Evolutionary conservation across 768 basidiomycete genomes (phyloP).

Genomic region (Cubamyces sp.): DNA sequence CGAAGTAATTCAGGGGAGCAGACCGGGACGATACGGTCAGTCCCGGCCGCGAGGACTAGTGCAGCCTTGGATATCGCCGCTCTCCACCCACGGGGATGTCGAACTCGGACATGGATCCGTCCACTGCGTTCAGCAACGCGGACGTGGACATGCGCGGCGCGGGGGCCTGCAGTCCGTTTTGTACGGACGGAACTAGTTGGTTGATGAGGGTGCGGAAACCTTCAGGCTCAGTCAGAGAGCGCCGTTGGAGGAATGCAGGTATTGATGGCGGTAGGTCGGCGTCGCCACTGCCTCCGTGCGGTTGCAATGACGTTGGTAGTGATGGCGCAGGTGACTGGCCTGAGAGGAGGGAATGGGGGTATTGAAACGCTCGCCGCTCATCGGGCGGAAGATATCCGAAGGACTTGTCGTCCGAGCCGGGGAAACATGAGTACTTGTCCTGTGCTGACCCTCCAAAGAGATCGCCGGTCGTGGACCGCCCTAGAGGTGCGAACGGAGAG

Average conservation of each 20-base stretch:
- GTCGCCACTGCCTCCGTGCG: not conserved
- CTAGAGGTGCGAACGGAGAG: constrained; percentile 14
- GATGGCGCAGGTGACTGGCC: constrained; percentile 16
- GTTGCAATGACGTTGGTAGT: constrained; percentile 9
- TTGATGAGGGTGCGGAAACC: constrained; percentile 51
- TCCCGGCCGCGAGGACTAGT: constrained; percentile 8
- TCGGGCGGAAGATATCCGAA: constrained; percentile 20
- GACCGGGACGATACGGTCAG: not conserved
- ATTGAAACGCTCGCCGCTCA: constrained; percentile 29
- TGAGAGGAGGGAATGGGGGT: constrained; percentile 44
- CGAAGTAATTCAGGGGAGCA: not conserved
- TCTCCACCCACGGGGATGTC: constrained; percentile 19
- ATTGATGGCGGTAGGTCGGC: constrained; percentile 25
- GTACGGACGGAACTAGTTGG: constrained; percentile 52
- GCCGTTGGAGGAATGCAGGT: constrained; percentile 53
- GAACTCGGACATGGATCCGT: constrained; percentile 18
- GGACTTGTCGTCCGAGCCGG: constrained; percentile 18
- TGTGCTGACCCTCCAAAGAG: constrained; percentile 23
- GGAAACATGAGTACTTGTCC: constrained; percentile 41
- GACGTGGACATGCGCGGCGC: constrained; percentile 15
- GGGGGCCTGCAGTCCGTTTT: constrained; percentile 29
- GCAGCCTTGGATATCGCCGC: constrained; percentile 27
- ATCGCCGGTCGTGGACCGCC: constrained; percentile 19
- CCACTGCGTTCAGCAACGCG: constrained; percentile 15
- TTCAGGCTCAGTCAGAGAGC: constrained; percentile 61